Conservation (phyloP, 1,139 yeast genomes). For the Debaryomyces udenii region DNA sequence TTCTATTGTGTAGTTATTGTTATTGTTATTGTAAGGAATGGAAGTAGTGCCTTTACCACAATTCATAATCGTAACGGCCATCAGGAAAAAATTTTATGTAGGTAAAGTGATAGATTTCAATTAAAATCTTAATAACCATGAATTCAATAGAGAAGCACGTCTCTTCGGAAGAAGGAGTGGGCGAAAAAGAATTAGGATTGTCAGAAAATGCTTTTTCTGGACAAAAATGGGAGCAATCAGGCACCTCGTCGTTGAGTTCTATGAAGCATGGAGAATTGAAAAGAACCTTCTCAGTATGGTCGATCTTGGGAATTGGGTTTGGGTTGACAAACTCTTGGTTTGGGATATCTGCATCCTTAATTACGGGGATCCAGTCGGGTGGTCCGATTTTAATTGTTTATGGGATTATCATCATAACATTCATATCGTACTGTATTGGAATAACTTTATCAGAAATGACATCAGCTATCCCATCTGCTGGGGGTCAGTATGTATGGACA, state of each 20-base stretch:
- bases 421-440: conserved; percentile 43
- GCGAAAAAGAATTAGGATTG: conserved; percentile 2
- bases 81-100: no score
- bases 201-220: background rate
- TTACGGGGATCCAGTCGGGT: conserved; percentile 65
- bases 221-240: conserved; percentile 6
- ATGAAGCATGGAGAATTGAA: conserved; percentile 36
- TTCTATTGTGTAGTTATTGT: no score
- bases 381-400: conserved; percentile 70
- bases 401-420: conserved; percentile 66
- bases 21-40: no score
- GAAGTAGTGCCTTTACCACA: no score
- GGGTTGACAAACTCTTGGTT: conserved; percentile 74
- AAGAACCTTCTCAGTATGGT: conserved; percentile 55
- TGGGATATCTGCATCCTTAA: conserved; percentile 65
- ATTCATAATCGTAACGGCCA: no score
- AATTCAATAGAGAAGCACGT: conserved; percentile 2
- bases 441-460: conserved; percentile 52
- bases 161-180: background rate
- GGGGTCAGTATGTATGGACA: conserved; percentile 67
- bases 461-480: conserved; percentile 57
- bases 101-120: no score
- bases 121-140: background rate
- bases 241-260: conserved; percentile 8
- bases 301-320: conserved; percentile 67